Evolutionary conservation across 805 yeast species (phyloP).

Genomic region (Cyberlindnera mississippiensis): DNA sequence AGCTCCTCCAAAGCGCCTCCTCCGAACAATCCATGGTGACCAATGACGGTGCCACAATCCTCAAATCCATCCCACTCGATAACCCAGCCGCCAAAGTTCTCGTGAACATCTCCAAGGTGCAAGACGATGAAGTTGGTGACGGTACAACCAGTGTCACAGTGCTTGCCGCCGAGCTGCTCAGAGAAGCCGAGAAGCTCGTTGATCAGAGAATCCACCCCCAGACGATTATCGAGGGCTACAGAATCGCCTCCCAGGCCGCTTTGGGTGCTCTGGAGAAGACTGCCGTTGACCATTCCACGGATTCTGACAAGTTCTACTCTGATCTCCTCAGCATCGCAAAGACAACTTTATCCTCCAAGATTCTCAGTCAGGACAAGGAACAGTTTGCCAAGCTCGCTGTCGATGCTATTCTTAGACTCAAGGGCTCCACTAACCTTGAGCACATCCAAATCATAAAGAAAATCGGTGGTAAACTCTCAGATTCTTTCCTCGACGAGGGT

Average conservation of each 20-base stretch:
- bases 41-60: constrained; percentile 97
- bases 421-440: constrained; percentile 88
- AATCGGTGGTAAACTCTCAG: constrained; percentile 87
- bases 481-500: constrained; percentile 94
- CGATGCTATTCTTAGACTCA: constrained; percentile 85
- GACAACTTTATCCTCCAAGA: constrained; percentile 91
- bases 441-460: constrained; percentile 91
- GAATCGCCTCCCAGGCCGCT: constrained; percentile 87
- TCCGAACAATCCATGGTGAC: constrained; percentile 80
- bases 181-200: constrained; percentile 91
- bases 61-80: constrained; percentile 90
- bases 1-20: constrained; percentile 81
- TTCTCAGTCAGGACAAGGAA: constrained; percentile 91
- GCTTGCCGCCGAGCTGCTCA: constrained; percentile 80
- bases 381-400: constrained; percentile 88
- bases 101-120: constrained; percentile 92
- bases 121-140: constrained; percentile 55
- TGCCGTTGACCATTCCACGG: constrained; percentile 75
- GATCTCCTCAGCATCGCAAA: constrained; percentile 86
- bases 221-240: constrained; percentile 92
- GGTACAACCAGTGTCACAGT: constrained; percentile 98
- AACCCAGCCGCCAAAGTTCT: constrained; percentile 96
- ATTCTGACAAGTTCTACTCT: constrained; percentile 62
- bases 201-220: constrained; percentile 96
- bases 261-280: constrained; percentile 68